Evolutionary conservation across 305 asterid genomes (phyloP).

Genomic region (Solanum hybrid): DNA sequence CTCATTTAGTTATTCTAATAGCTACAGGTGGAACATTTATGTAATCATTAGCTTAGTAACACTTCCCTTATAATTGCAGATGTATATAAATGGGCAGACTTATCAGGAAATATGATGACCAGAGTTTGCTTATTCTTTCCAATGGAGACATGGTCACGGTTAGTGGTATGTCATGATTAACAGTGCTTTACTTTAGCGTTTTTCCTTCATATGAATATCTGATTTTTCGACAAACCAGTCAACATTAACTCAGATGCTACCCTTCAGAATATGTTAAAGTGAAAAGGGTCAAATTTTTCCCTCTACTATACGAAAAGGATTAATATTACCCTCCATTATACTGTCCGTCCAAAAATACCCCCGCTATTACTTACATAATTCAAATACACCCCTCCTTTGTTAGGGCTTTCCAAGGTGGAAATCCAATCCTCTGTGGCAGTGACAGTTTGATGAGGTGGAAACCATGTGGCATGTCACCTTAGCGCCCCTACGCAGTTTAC

Average conservation of each 20-base stretch:
- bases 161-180: slow-evolving; percentile 42
- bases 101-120: slow-evolving; percentile 65
- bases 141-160: slow-evolving; percentile 71
- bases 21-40: background rate
- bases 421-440: background rate
- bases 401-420: background rate
- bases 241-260: background rate
- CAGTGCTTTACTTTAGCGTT: background rate
- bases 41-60: background rate
- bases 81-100: slow-evolving; percentile 83
- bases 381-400: background rate
- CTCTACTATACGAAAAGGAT: background rate
- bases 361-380: background rate
- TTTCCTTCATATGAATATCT: background rate
- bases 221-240: background rate
- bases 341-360: background rate
- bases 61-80: slow-evolving; percentile 47
- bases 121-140: slow-evolving; percentile 92
- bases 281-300: background rate
- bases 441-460: background rate
- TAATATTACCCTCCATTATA: background rate
- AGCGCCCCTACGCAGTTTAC: background rate
- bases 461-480: background rate
- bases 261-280: background rate
- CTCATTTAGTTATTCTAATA: background rate